A percentile compares a stretch with the other conserved stretches of the same genome.
Evolutionary conservation across 2,329 filamentous ascomycete genomes (phyloP).

Genomic region (Penicillium decumbens): DNA sequence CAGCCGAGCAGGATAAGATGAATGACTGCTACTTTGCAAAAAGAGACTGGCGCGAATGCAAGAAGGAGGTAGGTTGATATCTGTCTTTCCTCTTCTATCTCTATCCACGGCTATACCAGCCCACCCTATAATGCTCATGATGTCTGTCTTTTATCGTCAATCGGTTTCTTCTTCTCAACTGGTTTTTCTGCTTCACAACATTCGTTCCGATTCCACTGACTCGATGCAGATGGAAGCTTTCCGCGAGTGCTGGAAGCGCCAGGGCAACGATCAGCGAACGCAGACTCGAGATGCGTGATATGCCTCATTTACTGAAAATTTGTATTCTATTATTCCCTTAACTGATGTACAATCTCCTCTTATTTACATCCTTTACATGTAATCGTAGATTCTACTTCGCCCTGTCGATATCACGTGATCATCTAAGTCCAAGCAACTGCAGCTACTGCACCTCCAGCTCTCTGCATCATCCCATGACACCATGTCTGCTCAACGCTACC

Average conservation of each 20-base stretch:
- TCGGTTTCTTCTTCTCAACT: background rate
- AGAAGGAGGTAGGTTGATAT: conserved; percentile 66
- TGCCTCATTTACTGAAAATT: background rate
- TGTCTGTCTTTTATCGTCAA: background rate
- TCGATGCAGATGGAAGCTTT: conserved; percentile 76
- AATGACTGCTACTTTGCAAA: conserved; percentile 95
- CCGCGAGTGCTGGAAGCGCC: conserved; percentile 82
- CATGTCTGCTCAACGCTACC: conserved; percentile 24
- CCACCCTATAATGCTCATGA: background rate
- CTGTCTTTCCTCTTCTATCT: background rate
- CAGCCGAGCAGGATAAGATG: conserved; percentile 83
- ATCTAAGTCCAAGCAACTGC: conserved; percentile 3
- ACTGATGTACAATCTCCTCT: background rate
- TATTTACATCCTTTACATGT: background rate
- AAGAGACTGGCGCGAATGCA: conserved; percentile 91
- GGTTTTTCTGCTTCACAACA: background rate
- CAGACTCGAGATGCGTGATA: conserved; percentile 62
- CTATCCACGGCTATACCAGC: background rate
- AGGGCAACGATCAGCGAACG: conserved; percentile 82
- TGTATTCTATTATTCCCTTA: background rate
- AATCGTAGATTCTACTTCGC: background rate
- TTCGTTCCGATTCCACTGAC: background rate
- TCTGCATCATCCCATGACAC: conserved; percentile 5
- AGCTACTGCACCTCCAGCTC: conserved; percentile 7
- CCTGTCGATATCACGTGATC: conserved; percentile 24